Conservation (phyloP, 805 yeast species). For the Ogataea saltuana region DNA sequence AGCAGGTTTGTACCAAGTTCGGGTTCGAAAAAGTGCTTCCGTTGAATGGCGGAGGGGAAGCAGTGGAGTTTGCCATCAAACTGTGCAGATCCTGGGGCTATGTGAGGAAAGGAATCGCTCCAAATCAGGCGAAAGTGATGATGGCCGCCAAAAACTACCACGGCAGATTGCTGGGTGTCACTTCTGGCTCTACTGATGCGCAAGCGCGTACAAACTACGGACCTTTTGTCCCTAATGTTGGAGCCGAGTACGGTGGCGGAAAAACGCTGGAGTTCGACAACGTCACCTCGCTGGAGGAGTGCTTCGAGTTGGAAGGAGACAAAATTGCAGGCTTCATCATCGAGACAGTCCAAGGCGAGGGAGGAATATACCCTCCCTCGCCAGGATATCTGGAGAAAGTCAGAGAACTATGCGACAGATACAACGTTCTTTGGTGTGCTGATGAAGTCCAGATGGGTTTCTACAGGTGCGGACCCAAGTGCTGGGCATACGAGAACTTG, state of each 20-base stretch:
- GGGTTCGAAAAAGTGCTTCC: constrained; percentile 34
- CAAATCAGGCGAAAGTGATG: constrained; percentile 32
- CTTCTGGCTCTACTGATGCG: constrained; percentile 38
- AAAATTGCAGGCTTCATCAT: constrained; percentile 38
- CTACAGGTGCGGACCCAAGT: constrained; percentile 37
- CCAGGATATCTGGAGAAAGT: constrained; percentile 36
- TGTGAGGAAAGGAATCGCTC: constrained; percentile 32
- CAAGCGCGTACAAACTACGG: constrained; percentile 38
- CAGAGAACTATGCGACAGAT: constrained; percentile 35
- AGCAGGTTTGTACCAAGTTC: constrained; percentile 30
- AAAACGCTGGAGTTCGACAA: constrained; percentile 30
- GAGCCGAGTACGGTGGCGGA: constrained; percentile 34
- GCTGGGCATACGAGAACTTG: constrained; percentile 39
- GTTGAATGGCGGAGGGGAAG: constrained; percentile 38
- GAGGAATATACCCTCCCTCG: constrained; percentile 39
- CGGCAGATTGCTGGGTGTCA: constrained; percentile 42
- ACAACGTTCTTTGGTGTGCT: constrained; percentile 35
- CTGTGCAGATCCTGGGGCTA: constrained; percentile 37
- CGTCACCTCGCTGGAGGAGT: constrained; percentile 29
- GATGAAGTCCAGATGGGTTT: constrained; percentile 42
- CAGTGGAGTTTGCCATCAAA: constrained; percentile 41
- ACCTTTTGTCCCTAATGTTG: constrained; percentile 33
- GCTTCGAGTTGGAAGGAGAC: constrained; percentile 32
- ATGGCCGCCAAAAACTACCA: constrained; percentile 40
- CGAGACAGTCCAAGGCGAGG: constrained; percentile 44